Evolutionary conservation across 2,329 filamentous ascomycete species (phyloP).

Genomic region (Colletotrichum paranaense): DNA sequence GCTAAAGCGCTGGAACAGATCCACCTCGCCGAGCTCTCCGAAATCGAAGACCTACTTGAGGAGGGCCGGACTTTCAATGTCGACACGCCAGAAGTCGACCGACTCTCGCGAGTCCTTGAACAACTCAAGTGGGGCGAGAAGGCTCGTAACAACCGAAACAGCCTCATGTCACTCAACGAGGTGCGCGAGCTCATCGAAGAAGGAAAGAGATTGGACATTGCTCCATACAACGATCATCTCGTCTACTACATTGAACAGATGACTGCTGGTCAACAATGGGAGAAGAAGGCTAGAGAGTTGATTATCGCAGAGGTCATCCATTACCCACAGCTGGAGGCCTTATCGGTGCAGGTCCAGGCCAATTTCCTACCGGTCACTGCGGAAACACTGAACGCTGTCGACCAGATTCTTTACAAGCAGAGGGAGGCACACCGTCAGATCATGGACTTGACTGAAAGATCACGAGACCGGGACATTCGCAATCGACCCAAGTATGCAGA

Average conservation of each 20-base stretch:
- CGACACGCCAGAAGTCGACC: slow-evolving; percentile 88
- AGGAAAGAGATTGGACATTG: slow-evolving; percentile 81
- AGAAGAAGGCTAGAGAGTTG: slow-evolving; percentile 90
- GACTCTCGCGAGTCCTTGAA: slow-evolving; percentile 81
- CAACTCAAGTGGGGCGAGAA: slow-evolving; percentile 91
- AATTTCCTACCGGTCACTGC: slow-evolving; percentile 82
- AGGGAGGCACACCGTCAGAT: slow-evolving; percentile 94
- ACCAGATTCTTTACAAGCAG: slow-evolving; percentile 94
- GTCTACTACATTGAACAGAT: slow-evolving; percentile 81
- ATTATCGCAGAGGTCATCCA: slow-evolving; percentile 93
- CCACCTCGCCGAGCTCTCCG: slow-evolving; percentile 71
- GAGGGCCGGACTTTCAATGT: slow-evolving; percentile 90
- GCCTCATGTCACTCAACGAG: slow-evolving; percentile 79
- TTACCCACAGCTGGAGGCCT: slow-evolving; percentile 92
- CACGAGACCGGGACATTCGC: slow-evolving; percentile 78
- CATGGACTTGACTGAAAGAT: slow-evolving; percentile 81
- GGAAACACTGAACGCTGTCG: slow-evolving; percentile 84
- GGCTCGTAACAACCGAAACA: slow-evolving; percentile 72
- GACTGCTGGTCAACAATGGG: slow-evolving; percentile 85
- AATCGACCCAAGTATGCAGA: slow-evolving; percentile 89
- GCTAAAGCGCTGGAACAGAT: slow-evolving; percentile 76
- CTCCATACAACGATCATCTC: slow-evolving; percentile 83
- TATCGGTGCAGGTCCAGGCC: slow-evolving; percentile 82
- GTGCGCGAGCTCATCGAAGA: slow-evolving; percentile 83
- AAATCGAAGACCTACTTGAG: slow-evolving; percentile 93